Conservation (phyloP, 306 rosid species). For the Gastrolobium bilobum region DNA sequence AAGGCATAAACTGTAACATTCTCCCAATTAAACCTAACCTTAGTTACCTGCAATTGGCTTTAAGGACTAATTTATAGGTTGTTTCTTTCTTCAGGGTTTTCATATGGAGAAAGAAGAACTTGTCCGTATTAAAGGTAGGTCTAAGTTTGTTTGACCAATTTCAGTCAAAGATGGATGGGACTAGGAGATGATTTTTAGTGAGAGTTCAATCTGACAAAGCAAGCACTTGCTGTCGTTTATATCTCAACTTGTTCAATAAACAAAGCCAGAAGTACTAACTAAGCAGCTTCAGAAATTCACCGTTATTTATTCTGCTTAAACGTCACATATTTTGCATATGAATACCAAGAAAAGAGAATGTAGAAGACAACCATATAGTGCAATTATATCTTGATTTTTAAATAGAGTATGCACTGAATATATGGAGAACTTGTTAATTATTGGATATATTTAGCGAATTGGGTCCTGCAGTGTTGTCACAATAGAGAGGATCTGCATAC, state of each 20-base stretch:
- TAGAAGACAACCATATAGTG: not conserved
- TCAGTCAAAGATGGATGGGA: conserved; percentile 39
- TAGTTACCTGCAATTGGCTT: conserved; percentile 33
- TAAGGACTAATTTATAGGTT: conserved; percentile 11
- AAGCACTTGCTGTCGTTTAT: conserved; percentile 29
- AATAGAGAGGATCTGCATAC: conserved; percentile 44
- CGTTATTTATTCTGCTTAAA: not conserved
- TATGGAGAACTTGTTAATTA: conserved; percentile 48
- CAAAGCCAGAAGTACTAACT: not conserved
- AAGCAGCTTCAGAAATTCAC: not conserved
- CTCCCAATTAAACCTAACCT: conserved; percentile 48
- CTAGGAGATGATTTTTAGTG: not conserved
- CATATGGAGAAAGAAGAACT: not conserved
- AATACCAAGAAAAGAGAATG: conserved; percentile 28
- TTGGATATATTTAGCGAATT: conserved; percentile 4
- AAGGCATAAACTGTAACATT: conserved; percentile 38
- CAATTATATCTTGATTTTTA: conserved; percentile 2
- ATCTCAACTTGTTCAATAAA: conserved; percentile 30
- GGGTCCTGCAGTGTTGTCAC: conserved; percentile 5
- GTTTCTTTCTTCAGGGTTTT: conserved; percentile 10
- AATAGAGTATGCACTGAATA: conserved; percentile 35
- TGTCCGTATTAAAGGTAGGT: conserved; percentile 23
- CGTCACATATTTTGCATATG: conserved; percentile 1
- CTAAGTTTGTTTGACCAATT: conserved; percentile 1
- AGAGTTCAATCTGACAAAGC: conserved; percentile 48